phyloP scores from a whole-genome alignment of 78 protist genomes.

The Protostelium mycophagum region DNA sequence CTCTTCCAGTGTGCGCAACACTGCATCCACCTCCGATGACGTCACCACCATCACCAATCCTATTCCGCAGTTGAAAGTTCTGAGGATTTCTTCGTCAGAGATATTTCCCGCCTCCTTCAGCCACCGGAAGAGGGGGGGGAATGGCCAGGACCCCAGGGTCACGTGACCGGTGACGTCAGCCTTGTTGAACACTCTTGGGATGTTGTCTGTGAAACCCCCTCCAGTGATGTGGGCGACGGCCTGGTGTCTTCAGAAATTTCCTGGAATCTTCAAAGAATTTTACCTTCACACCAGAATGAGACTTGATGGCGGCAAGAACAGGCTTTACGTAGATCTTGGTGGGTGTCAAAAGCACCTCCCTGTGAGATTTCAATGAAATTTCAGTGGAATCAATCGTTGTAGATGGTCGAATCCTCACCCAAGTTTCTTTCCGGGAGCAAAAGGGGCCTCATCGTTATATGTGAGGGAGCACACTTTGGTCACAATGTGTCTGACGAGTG shows the following conservation, averaged over 20 bases:
- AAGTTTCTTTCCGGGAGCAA: conserved; percentile 26
- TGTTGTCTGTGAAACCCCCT: conserved; percentile 80
- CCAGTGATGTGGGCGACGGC: conserved; percentile 82
- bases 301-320: conserved; percentile 51
- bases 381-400: no score
- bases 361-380: no score
- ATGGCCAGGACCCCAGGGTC: conserved; percentile 40
- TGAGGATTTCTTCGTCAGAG: conserved; percentile 23
- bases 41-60: conserved; percentile 75
- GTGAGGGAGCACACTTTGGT: conserved; percentile 8
- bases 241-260: conserved; percentile 33
- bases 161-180: conserved; percentile 27
- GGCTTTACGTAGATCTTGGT: conserved; percentile 67
- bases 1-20: not conserved
- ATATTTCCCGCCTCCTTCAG: conserved; percentile 31
- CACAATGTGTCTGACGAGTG: conserved; percentile 71
- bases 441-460: conserved; percentile 38
- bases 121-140: conserved; percentile 76
- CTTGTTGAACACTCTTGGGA: conserved; percentile 70
- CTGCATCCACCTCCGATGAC: conserved; percentile 8
- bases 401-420: no score
- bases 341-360: conserved; percentile 70
- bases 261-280: not conserved
- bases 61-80: conserved; percentile 81
- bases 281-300: not conserved